Percentiles rank a stretch among this genome's conserved stretches.
phyloP scores from a whole-genome alignment of 1,284 basidiomycete species.

The Cryptococcus deneoformans region DNA sequence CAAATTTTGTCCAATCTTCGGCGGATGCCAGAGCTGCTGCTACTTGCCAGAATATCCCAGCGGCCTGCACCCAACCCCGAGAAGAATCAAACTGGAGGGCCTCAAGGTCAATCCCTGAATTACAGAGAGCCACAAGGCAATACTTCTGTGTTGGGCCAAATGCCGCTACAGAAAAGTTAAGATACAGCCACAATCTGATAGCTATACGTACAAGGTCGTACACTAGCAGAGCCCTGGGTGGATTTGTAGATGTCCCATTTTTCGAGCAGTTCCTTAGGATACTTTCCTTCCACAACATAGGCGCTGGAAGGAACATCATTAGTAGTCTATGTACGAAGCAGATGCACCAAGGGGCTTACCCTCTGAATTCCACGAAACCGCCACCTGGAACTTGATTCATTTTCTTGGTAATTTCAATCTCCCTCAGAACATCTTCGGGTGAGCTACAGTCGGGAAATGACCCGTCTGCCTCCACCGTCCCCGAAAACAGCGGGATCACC shows the following conservation, averaged over 20 bases:
- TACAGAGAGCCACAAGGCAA: slow-evolving; percentile 80
- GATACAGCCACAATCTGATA: neutral
- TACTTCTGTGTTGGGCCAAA: slow-evolving; percentile 66
- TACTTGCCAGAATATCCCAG: slow-evolving; percentile 87
- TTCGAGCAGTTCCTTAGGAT: slow-evolving; percentile 71
- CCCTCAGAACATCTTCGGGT: slow-evolving; percentile 76
- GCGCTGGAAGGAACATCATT: slow-evolving; percentile 50
- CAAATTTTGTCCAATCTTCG: slow-evolving; percentile 75
- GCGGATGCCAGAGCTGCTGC: slow-evolving; percentile 70
- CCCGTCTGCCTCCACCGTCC: neutral
- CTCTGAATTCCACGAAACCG: slow-evolving; percentile 73
- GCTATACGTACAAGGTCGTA: slow-evolving; percentile 67
- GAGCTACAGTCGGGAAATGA: slow-evolving; percentile 56
- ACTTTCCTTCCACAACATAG: slow-evolving; percentile 79
- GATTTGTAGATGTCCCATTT: slow-evolving; percentile 83
- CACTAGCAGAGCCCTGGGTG: slow-evolving; percentile 72
- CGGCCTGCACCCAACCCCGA: slow-evolving; percentile 78
- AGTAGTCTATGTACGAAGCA: neutral
- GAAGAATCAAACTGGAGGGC: slow-evolving; percentile 62
- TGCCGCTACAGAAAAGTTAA: slow-evolving; percentile 61
- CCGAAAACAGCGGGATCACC: slow-evolving; percentile 24
- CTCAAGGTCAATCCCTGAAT: slow-evolving; percentile 88
- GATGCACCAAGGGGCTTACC: slow-evolving; percentile 45
- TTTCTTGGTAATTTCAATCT: slow-evolving; percentile 78
- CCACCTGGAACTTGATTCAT: slow-evolving; percentile 65